Base-by-base conservation (phyloP, 805 yeast species). In the Suhomyces kilbournensis region DNA sequence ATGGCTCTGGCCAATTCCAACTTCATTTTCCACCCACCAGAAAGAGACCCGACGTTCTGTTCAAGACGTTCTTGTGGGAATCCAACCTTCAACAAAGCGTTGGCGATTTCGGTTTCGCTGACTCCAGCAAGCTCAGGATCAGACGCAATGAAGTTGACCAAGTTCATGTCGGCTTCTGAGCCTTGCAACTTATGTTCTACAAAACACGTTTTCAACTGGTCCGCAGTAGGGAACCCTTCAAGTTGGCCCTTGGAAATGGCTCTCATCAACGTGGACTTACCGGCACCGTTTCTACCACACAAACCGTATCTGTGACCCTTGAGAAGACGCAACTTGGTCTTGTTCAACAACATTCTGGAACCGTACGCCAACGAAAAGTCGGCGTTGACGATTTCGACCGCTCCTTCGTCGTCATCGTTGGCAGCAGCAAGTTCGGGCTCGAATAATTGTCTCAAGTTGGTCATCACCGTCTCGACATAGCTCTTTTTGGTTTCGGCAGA, bases 1-100 rank as follows among this genome's bases (percentile, higher is more conserved):
- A 93, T 92, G 35, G 98, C 99, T 76, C 97, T 86, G n/a, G 98
- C 99, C 65, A 93, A 79, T 74, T 92, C 98, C 61, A 93, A 81
- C 76, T 93, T 93, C 99, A 93, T 93, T 75, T 94, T 94, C 99
- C 99, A 93, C 71, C 99, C 99, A 72, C 99, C 99, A 44, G 97
- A 90, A 54, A 93, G 77, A 1, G 97, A 89, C 39, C 97, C 97
- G 53, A 94, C 97, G 46, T 89, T 82, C 74, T 92, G 97, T 28
- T 82, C 81, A 69, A 96, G 82, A 76, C 97, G 85, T 66, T 86
- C 93, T 52, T 87, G 94, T 60, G 94, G 86, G 71, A 93, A 93
- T 2, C 98, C 98, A 70, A 93, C 98, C 48, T 82, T 83, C 45
- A 75, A 84, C 54, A 93, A 79, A 25, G 97, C 97, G 1, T 65